These are phyloP conservation scores for Rosa rugosa DNA, from an alignment of 306 rosid genomes.

Conservation along the genomic window DNA sequence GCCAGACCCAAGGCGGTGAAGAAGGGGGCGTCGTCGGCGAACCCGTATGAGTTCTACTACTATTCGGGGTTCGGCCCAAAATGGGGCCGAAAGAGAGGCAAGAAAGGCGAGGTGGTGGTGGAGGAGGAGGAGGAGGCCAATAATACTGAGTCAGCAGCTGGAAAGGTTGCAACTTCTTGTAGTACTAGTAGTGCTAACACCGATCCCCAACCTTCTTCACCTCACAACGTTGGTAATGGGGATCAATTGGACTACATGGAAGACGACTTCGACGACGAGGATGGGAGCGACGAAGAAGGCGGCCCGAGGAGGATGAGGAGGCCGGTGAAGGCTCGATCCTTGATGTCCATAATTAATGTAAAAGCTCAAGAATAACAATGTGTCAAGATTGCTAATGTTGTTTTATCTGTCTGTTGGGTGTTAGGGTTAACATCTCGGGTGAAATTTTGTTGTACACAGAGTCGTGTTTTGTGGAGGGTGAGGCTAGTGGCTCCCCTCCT, in stretches of 20 bases:
- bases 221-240: background rate
- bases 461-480: background rate
- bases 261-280: slow-evolving; percentile 5
- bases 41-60: background rate
- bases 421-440: background rate
- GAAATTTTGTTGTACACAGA: background rate
- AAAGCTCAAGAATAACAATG: background rate
- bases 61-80: slow-evolving; percentile 5
- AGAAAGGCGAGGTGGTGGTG: background rate
- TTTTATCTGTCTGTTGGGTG: background rate
- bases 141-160: background rate
- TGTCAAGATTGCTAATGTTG: background rate
- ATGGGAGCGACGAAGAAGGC: slow-evolving; percentile 3
- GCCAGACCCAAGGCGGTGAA: background rate
- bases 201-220: slow-evolving; percentile 8
- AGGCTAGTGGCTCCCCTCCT: background rate
- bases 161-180: background rate
- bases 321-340: slow-evolving; percentile 10
- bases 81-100: background rate
- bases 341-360: slow-evolving; percentile 10
- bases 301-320: slow-evolving; percentile 3
- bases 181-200: background rate
- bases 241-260: background rate
- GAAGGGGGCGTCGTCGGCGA: background rate
- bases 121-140: background rate